Percentiles rank a stretch among this genome's conserved stretches.
Conservation (phyloP, 2,329 filamentous ascomycete species). For the Clonostachys rhizophaga region DNA sequence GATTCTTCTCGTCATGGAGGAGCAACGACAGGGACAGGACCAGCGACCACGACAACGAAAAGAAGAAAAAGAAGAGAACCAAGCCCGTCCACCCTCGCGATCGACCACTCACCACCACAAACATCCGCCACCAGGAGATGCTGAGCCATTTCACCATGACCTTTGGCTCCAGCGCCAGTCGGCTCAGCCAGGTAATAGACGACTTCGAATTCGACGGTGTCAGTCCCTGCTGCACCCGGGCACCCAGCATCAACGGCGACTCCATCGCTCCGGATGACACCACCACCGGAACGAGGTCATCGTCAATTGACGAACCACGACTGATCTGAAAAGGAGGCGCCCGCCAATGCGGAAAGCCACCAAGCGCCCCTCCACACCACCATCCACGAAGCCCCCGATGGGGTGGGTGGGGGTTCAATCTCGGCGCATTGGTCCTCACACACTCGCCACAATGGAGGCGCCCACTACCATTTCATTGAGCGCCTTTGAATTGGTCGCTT, state of each 20-base stretch:
- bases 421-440: too few species aligned
- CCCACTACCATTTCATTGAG: too few species aligned
- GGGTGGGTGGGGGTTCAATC: too few species aligned
- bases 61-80: conserved; percentile 18
- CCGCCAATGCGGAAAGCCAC: too few species aligned
- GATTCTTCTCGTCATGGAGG: conserved; percentile 23
- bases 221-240: conserved; percentile 38
- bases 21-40: conserved; percentile 9
- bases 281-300: neutral
- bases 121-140: conserved; percentile 40
- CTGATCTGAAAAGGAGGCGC: neutral
- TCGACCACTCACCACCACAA: conserved; percentile 36
- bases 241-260: conserved; percentile 23
- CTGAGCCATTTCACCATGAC: conserved; percentile 38
- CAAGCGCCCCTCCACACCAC: too few species aligned
- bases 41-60: conserved; percentile 7
- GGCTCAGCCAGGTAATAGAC: conserved; percentile 3
- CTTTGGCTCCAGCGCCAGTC: conserved; percentile 29
- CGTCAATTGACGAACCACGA: neutral
- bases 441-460: too few species aligned
- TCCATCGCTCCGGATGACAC: neutral
- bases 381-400: too few species aligned
- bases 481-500: too few species aligned
- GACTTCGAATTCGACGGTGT: conserved; percentile 24
- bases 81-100: conserved; percentile 33